These are phyloP conservation scores for Nemophila menziesii DNA, from an alignment of 257 asterid species.

Conservation along the genomic window DNA sequence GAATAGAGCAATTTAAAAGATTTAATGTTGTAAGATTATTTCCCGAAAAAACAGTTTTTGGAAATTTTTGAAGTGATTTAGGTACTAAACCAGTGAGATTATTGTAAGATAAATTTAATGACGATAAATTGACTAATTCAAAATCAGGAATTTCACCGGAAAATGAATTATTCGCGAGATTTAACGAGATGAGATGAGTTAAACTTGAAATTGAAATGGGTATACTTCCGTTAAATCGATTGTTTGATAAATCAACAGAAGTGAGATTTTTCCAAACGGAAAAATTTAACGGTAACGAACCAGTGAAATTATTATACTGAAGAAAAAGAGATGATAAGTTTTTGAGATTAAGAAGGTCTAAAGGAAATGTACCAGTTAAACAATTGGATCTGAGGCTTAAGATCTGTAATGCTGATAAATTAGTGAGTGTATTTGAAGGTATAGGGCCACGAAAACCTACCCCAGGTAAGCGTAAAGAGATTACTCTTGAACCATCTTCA, in stretches of 20 bases:
- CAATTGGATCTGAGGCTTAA: conserved; percentile 93
- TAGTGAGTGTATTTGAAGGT: conserved; percentile 48
- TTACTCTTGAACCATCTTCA: conserved; percentile 60
- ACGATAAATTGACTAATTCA: conserved; percentile 38
- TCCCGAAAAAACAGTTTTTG: conserved; percentile 55
- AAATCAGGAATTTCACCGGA: conserved; percentile 65
- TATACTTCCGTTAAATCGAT: conserved; percentile 51
- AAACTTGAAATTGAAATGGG: conserved; percentile 47
- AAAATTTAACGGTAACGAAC: conserved; percentile 65
- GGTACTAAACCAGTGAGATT: conserved; percentile 70
- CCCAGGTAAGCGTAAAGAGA: conserved; percentile 62
- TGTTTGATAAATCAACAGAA: conserved; percentile 48
- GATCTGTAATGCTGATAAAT: conserved; percentile 79
- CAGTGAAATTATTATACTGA: conserved; percentile 73
- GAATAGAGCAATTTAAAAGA: conserved; percentile 23
- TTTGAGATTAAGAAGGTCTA: conserved; percentile 52
- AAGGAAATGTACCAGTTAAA: conserved; percentile 63
- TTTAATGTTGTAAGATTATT: conserved; percentile 40
- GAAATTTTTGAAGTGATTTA: conserved; percentile 63
- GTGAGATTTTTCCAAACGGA: conserved; percentile 62
- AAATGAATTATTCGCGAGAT: conserved; percentile 62
- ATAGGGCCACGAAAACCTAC: conserved; percentile 72
- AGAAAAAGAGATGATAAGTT: conserved; percentile 67
- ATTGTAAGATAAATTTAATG: conserved; percentile 62
- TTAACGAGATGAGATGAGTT: conserved; percentile 42